A percentile compares a stretch with the other conserved stretches of the same genome.
These are phyloP conservation scores for Penicillium palitans DNA, from an alignment of 2,329 filamentous ascomycete species.

Conservation along the genomic window DNA sequence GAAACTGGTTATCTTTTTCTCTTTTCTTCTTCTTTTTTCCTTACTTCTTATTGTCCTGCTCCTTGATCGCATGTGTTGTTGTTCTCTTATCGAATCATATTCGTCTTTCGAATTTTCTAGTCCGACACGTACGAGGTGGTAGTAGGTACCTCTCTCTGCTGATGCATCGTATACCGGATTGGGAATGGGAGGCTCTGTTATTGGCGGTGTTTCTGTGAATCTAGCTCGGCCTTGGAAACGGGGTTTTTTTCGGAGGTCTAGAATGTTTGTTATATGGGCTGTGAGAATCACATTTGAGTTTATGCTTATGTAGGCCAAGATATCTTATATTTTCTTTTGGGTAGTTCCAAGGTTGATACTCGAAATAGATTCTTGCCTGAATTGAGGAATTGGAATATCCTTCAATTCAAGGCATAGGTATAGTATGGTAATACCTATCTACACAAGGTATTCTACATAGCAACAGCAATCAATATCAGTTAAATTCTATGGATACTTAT, in stretches of 20 bases:
- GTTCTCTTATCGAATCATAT: slow-evolving; percentile 13
- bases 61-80: slow-evolving; percentile 21
- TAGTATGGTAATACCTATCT: too few species aligned
- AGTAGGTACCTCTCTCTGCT: slow-evolving; percentile 2
- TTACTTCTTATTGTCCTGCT: slow-evolving; percentile 22
- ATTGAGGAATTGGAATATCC: background rate
- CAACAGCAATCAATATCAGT: too few species aligned
- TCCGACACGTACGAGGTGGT: background rate
- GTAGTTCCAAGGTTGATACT: too few species aligned
- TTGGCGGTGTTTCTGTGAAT: background rate
- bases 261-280: background rate
- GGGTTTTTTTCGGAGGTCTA: background rate
- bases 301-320: background rate
- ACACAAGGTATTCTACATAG: too few species aligned
- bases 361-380: background rate
- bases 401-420: background rate
- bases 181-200: background rate
- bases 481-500: too few species aligned
- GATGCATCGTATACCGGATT: slow-evolving; percentile 2
- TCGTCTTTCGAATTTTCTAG: slow-evolving; percentile 8
- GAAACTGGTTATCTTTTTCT: slow-evolving; percentile 25
- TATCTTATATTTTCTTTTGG: background rate
- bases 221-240: background rate
- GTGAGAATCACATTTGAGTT: background rate
- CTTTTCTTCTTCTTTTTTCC: slow-evolving; percentile 12